phyloP scores from a whole-genome alignment of 1,139 yeast species.

The Hyphopichia pseudoburtonii region DNA sequence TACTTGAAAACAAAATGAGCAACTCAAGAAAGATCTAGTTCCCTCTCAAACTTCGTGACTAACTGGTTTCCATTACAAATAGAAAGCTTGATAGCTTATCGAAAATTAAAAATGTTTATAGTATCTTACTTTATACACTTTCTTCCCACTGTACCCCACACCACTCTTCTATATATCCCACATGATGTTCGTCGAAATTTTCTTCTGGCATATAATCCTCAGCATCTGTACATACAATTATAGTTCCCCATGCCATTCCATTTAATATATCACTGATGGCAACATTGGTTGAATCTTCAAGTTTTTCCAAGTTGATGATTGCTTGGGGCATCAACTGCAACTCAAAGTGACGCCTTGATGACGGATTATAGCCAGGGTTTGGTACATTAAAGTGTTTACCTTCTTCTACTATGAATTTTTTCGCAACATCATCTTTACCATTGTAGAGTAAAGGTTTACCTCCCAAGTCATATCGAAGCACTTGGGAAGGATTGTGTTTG shows the following conservation, averaged over 20 bases:
- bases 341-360: conserved; percentile 68
- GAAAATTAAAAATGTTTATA: too few species aligned
- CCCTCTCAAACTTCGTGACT: too few species aligned
- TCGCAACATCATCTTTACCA: conserved; percentile 56
- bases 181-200: conserved; percentile 57
- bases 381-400: conserved; percentile 38
- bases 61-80: too few species aligned
- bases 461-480: conserved; percentile 75
- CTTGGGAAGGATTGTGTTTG: conserved; percentile 81
- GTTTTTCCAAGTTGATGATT: conserved; percentile 73
- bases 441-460: conserved; percentile 76
- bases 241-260: conserved; percentile 99
- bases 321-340: conserved; percentile 93
- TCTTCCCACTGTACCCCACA: conserved; percentile 97
- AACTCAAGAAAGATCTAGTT: too few species aligned
- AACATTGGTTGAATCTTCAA: conserved; percentile 24
- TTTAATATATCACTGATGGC: conserved; percentile 46
- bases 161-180: conserved; percentile 87
- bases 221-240: conserved; percentile 75
- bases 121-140: conserved; percentile 30
- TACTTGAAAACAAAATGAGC: too few species aligned
- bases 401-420: conserved; percentile 32
- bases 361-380: conserved; percentile 59
- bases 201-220: conserved; percentile 65
- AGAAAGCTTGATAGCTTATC: too few species aligned